phyloP scores from a whole-genome alignment of 768 basidiomycete genomes.

The Gautieria morchelliformis region DNA sequence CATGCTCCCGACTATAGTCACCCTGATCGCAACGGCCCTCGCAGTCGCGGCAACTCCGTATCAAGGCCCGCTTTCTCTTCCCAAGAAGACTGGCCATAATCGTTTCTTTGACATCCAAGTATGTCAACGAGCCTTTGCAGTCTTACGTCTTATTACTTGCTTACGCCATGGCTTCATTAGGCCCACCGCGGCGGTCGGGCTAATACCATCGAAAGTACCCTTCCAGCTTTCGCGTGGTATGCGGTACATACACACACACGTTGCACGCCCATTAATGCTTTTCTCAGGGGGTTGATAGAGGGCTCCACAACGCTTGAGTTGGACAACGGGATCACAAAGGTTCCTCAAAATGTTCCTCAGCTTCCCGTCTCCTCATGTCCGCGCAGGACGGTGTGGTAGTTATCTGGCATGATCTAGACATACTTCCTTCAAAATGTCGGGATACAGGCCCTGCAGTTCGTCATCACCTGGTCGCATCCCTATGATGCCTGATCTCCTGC shows the following conservation, averaged over 20 bases:
- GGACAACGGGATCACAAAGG: conserved; percentile 71
- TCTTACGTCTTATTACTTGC: too few species aligned
- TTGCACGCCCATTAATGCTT: background rate
- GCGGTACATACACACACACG: background rate
- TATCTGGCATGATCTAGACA: conserved; percentile 74
- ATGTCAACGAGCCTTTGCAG: too few species aligned
- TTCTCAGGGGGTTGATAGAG: conserved; percentile 57
- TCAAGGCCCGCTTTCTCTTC: background rate
- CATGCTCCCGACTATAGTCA: background rate
- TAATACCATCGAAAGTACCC: conserved; percentile 60
- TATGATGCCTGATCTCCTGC: background rate
- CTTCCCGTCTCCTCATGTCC: background rate
- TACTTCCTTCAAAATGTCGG: conserved; percentile 51
- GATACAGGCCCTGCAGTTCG: conserved; percentile 60
- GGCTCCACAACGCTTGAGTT: conserved; percentile 71
- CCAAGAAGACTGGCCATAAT: background rate
- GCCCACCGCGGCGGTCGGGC: conserved; percentile 73
- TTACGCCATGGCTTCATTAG: conserved; percentile 22
- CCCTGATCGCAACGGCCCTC: background rate
- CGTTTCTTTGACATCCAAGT: background rate
- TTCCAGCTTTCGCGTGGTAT: conserved; percentile 72
- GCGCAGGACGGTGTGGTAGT: conserved; percentile 63
- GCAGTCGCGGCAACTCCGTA: background rate
- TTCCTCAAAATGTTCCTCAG: conserved; percentile 13
- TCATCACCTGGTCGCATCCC: conserved; percentile 1